A percentile compares a stretch with the other conserved stretches of the same genome.
Evolutionary conservation across 768 basidiomycete species (phyloP).

Genomic region (Naematelia aurantialba): DNA sequence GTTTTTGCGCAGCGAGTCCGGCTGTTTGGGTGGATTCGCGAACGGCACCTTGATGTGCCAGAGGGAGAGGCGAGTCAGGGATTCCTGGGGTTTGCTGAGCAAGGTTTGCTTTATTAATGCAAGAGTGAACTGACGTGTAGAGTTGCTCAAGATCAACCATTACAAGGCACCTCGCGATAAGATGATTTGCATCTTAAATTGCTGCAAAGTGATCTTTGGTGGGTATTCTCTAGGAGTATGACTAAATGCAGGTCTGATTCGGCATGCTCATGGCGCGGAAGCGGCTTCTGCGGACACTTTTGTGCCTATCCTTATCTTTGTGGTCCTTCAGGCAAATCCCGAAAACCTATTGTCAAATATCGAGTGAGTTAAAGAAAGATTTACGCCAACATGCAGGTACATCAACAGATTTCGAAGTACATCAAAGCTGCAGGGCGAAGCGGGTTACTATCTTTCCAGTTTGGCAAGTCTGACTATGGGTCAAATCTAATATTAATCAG

Average conservation of each 20-base stretch:
- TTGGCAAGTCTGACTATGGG: slow-evolving; percentile 56
- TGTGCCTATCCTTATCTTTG: slow-evolving; percentile 87
- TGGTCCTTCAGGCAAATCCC: slow-evolving; percentile 91
- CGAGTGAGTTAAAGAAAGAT: slow-evolving; percentile 58
- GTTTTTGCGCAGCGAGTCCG: slow-evolving; percentile 84
- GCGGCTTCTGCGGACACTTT: slow-evolving; percentile 75
- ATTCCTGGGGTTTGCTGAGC: slow-evolving; percentile 59
- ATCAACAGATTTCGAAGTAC: slow-evolving; percentile 93
- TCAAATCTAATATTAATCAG: slow-evolving; percentile 51
- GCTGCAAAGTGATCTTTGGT: slow-evolving; percentile 99
- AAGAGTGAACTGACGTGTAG: slow-evolving; percentile 46
- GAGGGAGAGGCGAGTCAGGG: slow-evolving; percentile 61
- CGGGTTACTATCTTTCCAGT: slow-evolving; percentile 94
- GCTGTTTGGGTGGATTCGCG: slow-evolving; percentile 84
- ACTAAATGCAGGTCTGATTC: slow-evolving; percentile 66
- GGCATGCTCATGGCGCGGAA: slow-evolving; percentile 71
- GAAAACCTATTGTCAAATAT: slow-evolving; percentile 89
- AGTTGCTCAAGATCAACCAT: slow-evolving; percentile 92
- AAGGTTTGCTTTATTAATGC: slow-evolving; percentile 30
- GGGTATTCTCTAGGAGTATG: slow-evolving; percentile 31
- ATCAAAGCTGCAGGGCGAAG: slow-evolving; percentile 83
- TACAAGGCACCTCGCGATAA: slow-evolving; percentile 99
- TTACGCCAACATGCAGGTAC: slow-evolving; percentile 58
- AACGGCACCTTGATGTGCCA: slow-evolving; percentile 85
- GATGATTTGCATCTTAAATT: slow-evolving; percentile 92